These are phyloP conservation scores for Ophiostoma angusticollis DNA, from an alignment of 2,329 filamentous ascomycete species.

Conservation along the genomic window DNA sequence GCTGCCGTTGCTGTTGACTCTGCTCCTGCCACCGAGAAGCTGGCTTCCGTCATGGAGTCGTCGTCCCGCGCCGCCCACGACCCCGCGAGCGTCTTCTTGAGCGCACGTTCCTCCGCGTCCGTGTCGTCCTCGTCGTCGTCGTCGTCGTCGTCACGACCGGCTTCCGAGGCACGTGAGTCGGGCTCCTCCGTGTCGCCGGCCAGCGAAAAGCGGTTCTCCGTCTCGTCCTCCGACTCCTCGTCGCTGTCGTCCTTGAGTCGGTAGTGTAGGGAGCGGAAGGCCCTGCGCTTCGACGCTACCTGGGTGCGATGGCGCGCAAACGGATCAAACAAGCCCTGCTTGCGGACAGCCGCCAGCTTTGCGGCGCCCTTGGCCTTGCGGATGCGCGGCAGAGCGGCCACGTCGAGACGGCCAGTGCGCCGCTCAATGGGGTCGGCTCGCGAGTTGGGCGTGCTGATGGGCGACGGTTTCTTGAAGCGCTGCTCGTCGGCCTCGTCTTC, in stretches of 20 bases:
- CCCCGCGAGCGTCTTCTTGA: conserved; percentile 38
- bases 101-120: conserved; percentile 56
- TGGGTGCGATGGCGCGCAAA: conserved; percentile 46
- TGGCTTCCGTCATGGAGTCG: conserved; percentile 59
- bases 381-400: conserved; percentile 60
- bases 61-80: conserved; percentile 40
- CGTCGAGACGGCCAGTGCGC: conserved; percentile 42
- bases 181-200: conserved; percentile 72
- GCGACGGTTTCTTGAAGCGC: conserved; percentile 29
- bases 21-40: conserved; percentile 34
- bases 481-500: conserved; percentile 51
- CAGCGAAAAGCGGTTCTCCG: conserved; percentile 43
- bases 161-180: conserved; percentile 40
- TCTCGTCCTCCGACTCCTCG: conserved; percentile 82
- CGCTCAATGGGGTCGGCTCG: conserved; percentile 49
- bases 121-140: conserved; percentile 36
- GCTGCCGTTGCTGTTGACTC: conserved; percentile 1
- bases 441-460: conserved; percentile 53
- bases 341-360: conserved; percentile 37
- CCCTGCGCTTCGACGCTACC: conserved; percentile 36
- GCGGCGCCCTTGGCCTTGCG: conserved; percentile 51
- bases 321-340: conserved; percentile 53
- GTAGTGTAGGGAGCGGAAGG: conserved; percentile 72
- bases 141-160: conserved; percentile 5
- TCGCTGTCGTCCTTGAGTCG: conserved; percentile 59